Conservation (phyloP, 192 early-diverging fungal species). For the Backusella luteola region DNA sequence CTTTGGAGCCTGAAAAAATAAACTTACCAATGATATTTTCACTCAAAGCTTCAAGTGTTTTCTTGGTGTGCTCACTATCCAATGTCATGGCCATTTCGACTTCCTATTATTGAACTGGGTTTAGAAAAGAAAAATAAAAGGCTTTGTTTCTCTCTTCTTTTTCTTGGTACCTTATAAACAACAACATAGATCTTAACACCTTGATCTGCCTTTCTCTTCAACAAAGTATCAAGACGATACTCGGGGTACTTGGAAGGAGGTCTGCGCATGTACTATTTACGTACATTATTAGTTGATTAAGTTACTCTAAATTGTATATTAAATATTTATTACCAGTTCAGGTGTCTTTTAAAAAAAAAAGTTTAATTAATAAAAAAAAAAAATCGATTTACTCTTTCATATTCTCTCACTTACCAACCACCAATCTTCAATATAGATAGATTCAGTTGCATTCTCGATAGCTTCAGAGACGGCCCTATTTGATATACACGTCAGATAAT, state of each 20-base stretch:
- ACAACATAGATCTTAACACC: slow-evolving; percentile 86
- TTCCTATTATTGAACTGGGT: slow-evolving; percentile 42
- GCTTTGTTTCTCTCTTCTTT: not conserved
- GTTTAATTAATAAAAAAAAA: not conserved
- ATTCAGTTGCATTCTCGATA: slow-evolving; percentile 61
- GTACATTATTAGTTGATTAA: not conserved
- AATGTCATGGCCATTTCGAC: slow-evolving; percentile 71
- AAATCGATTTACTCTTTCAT: not conserved
- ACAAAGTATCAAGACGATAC: slow-evolving; percentile 74
- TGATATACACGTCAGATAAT: not conserved
- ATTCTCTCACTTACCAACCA: slow-evolving; percentile 60
- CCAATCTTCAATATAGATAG: slow-evolving; percentile 81
- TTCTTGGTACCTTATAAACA: slow-evolving; percentile 65
- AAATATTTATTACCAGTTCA: not conserved
- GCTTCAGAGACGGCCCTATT: slow-evolving; percentile 69
- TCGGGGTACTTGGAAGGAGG: slow-evolving; percentile 71
- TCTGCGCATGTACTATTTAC: slow-evolving; percentile 66
- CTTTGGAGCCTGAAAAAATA: not conserved
- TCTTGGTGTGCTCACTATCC: slow-evolving; percentile 74
- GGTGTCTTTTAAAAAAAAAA: not conserved
- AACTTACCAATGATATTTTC: slow-evolving; percentile 68
- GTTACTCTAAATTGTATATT: not conserved
- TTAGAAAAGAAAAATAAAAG: not conserved
- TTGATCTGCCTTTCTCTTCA: slow-evolving; percentile 79
- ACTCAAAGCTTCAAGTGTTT: slow-evolving; percentile 65